Base-by-base conservation (phyloP, 2,329 filamentous ascomycete genomes). In the Didymella glomerata region DNA sequence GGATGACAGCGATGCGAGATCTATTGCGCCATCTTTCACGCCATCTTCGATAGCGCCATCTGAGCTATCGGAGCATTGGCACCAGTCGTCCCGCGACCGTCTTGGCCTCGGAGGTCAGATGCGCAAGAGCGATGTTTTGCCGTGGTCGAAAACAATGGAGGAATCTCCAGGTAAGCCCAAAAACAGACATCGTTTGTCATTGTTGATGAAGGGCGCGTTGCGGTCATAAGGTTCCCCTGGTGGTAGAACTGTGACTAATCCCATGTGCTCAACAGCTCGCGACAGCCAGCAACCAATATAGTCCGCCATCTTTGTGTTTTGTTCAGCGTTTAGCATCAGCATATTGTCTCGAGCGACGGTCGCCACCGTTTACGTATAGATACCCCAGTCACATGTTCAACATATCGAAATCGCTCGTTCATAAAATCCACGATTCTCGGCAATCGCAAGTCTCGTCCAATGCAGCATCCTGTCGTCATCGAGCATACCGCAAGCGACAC, bases 61-160 rank as follows among this genome's bases (percentile, higher is more conserved):
- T 14, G 74, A 68, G 22, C 68, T 77, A 48, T 76, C 74, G 22
- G 68, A 68, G 24, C 74, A 74, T 58, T 77, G 74, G 73, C 72
- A 71, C 49, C 69, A 69, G 38, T 72, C 71, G 53, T 66, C 76
- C 24, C 71, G 70, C 24, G 76, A 78, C 60, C 73, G 76, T 13
- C 70, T 78, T 8, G 76, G 76, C 25, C 66, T 78, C 1, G 76
- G 76, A 28, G 69, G 74, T 24, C 68, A 68, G 16, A 64, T 77
- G 53, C 71, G 69, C 22, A 76, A 72, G 64, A 70, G 66, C 27
- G 74, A 73, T 44, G 61, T 63, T 16, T 49, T 71, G 57, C 75
- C 75, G 6, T 78, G 76, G 38, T 22, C 18, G 74, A 75, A 73
- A 53, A 54, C 28, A 25, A 53, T 40, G 52, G 50, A 61, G 34